These are phyloP conservation scores for Fusarium nematophilum DNA, from an alignment of 2,329 filamentous ascomycete species.

Conservation along the genomic window DNA sequence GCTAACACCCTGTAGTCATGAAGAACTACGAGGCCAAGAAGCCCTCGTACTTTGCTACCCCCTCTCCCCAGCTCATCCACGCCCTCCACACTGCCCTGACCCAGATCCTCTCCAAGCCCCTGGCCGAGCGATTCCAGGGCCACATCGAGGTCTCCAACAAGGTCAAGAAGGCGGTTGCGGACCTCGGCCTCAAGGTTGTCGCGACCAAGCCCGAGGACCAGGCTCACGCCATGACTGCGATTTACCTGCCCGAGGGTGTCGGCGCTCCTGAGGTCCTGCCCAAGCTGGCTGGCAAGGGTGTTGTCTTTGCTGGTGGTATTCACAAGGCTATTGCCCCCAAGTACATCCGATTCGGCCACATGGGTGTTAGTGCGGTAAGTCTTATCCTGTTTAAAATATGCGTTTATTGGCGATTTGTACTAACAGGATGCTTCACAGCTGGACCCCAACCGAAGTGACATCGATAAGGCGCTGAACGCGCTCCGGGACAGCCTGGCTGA, in stretches of 20 bases:
- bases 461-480: constrained; percentile 85
- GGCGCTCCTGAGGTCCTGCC: constrained; percentile 86
- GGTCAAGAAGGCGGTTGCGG: constrained; percentile 84
- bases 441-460: constrained; percentile 81
- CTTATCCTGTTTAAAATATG: neutral
- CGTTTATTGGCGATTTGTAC: neutral
- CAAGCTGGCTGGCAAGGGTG: constrained; percentile 84
- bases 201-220: constrained; percentile 89
- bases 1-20: constrained; percentile 74
- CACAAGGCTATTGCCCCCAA: constrained; percentile 95
- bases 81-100: constrained; percentile 89
- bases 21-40: constrained; percentile 99
- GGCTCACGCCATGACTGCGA: constrained; percentile 97
- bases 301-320: constrained; percentile 93
- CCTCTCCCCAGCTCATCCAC: constrained; percentile 91
- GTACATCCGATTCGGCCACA: constrained; percentile 97
- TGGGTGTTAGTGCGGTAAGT: constrained; percentile 90
- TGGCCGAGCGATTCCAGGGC: constrained; percentile 84
- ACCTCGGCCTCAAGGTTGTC: constrained; percentile 88
- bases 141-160: constrained; percentile 84
- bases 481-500: constrained; percentile 80
- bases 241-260: constrained; percentile 89
- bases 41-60: constrained; percentile 97
- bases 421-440: constrained; percentile 58
- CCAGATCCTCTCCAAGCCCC: constrained; percentile 84